phyloP scores from a whole-genome alignment of 805 yeast species.

The Ogataea zsoltii region DNA sequence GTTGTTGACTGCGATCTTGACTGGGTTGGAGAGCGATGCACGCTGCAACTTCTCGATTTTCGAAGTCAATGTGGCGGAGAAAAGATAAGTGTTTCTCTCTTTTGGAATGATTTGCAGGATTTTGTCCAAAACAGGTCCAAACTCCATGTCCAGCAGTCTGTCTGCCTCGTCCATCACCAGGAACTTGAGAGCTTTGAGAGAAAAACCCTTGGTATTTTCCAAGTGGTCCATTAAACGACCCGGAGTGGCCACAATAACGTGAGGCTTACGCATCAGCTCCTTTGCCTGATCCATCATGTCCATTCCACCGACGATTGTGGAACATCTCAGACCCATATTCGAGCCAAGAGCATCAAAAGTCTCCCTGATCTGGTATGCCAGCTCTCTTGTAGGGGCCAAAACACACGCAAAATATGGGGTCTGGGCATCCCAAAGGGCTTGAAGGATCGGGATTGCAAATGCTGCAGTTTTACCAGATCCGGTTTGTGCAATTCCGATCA shows the following conservation, averaged over 20 bases:
- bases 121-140: slow-evolving; percentile 90
- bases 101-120: slow-evolving; percentile 82
- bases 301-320: slow-evolving; percentile 96
- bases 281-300: slow-evolving; percentile 97
- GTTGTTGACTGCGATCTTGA: slow-evolving; percentile 83
- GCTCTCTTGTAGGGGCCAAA: slow-evolving; percentile 81
- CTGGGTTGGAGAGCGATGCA: slow-evolving; percentile 87
- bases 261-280: slow-evolving; percentile 92
- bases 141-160: slow-evolving; percentile 91
- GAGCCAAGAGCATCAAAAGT: slow-evolving; percentile 94
- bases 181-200: slow-evolving; percentile 72
- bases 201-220: slow-evolving; percentile 89
- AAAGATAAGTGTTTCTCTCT: slow-evolving; percentile 79
- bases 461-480: slow-evolving; percentile 99
- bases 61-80: slow-evolving; percentile 96
- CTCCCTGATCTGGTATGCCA: slow-evolving; percentile 86
- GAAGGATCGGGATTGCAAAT: slow-evolving; percentile 92
- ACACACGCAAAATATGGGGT: slow-evolving; percentile 87
- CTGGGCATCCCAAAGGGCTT: slow-evolving; percentile 86
- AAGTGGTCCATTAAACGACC: slow-evolving; percentile 87
- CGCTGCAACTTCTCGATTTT: slow-evolving; percentile 93
- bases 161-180: slow-evolving; percentile 98
- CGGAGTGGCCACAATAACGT: slow-evolving; percentile 93
- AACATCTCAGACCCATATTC: slow-evolving; percentile 87
- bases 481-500: slow-evolving; percentile 95